Percentiles rank a stretch among this genome's conserved stretches.
Conservation (phyloP, 148 eudicot species). For the Chenopodium formosanum region DNA sequence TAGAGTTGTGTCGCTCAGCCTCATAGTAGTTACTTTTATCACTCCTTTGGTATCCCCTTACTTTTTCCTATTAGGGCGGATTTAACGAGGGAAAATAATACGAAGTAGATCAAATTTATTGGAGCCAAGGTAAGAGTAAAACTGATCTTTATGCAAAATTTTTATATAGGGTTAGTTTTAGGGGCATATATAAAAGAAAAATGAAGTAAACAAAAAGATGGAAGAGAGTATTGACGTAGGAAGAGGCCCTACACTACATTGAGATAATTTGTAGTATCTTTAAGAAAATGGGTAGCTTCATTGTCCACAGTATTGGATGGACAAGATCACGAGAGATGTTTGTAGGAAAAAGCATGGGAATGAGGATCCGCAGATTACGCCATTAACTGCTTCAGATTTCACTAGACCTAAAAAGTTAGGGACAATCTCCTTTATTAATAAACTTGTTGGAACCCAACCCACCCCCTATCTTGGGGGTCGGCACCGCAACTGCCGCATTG, state of each 20-base stretch:
- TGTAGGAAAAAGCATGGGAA: neutral
- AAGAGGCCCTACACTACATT: neutral
- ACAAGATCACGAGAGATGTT: conserved; percentile 23
- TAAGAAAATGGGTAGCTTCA: neutral
- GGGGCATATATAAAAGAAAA: too few relatives aligned
- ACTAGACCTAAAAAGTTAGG: conserved; percentile 9
- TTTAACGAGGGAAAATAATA: too few relatives aligned
- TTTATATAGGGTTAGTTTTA: too few relatives aligned
- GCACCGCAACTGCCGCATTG: conserved; percentile 23
- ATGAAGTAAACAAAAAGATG: too few relatives aligned
- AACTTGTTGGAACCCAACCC: neutral
- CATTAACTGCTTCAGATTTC: neutral
- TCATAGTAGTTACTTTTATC: neutral
- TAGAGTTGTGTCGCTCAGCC: neutral
- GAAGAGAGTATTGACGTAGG: neutral
- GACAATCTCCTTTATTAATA: neutral
- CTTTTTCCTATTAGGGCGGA: too few relatives aligned
- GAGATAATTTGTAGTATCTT: neutral
- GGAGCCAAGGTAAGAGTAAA: too few relatives aligned
- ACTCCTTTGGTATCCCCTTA: too few relatives aligned
- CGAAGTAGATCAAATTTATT: too few relatives aligned
- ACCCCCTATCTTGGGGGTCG: neutral
- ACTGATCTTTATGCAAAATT: too few relatives aligned
- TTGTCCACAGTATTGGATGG: neutral
- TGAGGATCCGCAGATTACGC: conserved; percentile 24